Evolutionary conservation across 2,329 filamentous ascomycete genomes (phyloP), one percentile per base, ranked within the genome.

Genomic region (Fusarium succisae): DNA sequence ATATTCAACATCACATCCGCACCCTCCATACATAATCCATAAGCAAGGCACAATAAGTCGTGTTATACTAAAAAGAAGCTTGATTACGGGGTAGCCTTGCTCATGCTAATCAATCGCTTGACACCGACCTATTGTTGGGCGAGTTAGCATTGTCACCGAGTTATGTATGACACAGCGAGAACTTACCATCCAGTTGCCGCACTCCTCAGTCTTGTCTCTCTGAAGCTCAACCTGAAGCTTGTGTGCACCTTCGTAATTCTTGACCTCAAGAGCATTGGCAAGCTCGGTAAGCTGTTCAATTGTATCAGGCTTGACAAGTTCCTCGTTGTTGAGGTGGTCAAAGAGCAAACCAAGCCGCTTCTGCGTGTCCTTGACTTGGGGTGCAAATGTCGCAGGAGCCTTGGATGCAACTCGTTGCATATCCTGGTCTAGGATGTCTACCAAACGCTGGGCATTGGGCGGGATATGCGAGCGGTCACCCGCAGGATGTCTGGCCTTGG

Each of bases 321-420:
- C 95, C 79, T 95, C 93, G 76, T 98, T 98, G 87, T 98, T 99
- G 53, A 99, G 87, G 82, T 98, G 95, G 80, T 99, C 96, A 81
- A 98, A 98, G n/a, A 99, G 86, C 56, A 98, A 91, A 78, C 93
- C 94, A 67, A 99, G 88, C 35, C 96, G 91, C 84, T 98, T 98
- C 81, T 98, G 94, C 5, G 95, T 96, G 81, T 98, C 96, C 78
- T 94, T 93, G 26, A 99, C 95, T 81, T 98, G 95, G 20, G 91
- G 89, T 72, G 94, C 92, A 84, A 96, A 98, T 22, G 92, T 91
- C n/a, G 92, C 87, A 24, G 96, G 96, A 2, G 96, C 96, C 76
- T 94, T 93, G 38, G 91, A 85, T 68, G 95, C 95, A 63, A 99
- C 93, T 39, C 95, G 93, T 78, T 96, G 92, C 90, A 98, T 95